These are phyloP conservation scores for Cutaneotrichosporon cyanovorans DNA, from an alignment of 1,284 basidiomycete species.

Conservation along the genomic window DNA sequence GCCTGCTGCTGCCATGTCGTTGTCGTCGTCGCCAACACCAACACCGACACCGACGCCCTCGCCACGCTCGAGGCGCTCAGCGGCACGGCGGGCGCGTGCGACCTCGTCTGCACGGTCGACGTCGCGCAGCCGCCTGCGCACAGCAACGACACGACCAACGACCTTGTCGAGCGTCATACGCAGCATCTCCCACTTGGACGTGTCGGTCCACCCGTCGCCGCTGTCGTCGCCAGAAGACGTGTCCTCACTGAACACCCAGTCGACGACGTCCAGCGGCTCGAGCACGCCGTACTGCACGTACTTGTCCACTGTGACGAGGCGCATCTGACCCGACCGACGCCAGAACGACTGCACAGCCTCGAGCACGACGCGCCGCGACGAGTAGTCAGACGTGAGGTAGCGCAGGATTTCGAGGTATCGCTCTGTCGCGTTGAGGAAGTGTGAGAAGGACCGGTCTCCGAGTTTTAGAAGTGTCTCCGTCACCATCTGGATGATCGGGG, in stretches of 20 bases:
- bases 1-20: slow-evolving; percentile 9
- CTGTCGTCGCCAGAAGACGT: slow-evolving; percentile 40
- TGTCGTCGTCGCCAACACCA: too few species aligned
- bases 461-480: slow-evolving; percentile 83
- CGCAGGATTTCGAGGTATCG: slow-evolving; percentile 86
- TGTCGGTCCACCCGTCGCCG: slow-evolving; percentile 49
- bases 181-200: slow-evolving; percentile 73
- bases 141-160: slow-evolving; percentile 70
- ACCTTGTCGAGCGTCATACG: slow-evolving; percentile 74
- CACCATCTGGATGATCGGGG: slow-evolving; percentile 67
- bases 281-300: slow-evolving; percentile 97
- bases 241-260: slow-evolving; percentile 62
- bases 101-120: slow-evolving; percentile 82
- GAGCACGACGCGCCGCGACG: slow-evolving; percentile 55
- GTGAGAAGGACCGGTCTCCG: slow-evolving; percentile 92
- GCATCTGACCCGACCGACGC: slow-evolving; percentile 71
- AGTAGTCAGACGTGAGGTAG: slow-evolving; percentile 55
- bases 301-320: slow-evolving; percentile 90
- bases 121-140: slow-evolving; percentile 61
- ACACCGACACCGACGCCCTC: slow-evolving; percentile 37
- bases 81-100: slow-evolving; percentile 62
- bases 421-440: slow-evolving; percentile 95
- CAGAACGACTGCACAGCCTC: slow-evolving; percentile 67
- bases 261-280: slow-evolving; percentile 83
- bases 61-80: slow-evolving; percentile 35